phyloP scores from a whole-genome alignment of 2,329 filamentous ascomycete species.

The Oidium heveae region DNA sequence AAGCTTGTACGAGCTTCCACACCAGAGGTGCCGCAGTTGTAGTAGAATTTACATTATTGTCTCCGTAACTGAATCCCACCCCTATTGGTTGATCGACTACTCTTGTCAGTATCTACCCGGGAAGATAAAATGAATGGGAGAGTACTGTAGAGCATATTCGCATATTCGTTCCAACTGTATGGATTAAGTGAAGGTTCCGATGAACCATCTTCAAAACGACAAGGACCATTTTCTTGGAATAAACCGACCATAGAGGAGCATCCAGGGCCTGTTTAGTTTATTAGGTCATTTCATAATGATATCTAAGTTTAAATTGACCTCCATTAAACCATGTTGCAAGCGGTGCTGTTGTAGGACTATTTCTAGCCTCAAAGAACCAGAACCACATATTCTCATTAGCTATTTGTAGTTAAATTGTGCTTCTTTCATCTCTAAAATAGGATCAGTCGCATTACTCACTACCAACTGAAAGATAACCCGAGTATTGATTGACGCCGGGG shows the following conservation, averaged over 20 bases:
- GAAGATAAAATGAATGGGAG: not conserved
- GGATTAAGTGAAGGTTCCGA: conserved; percentile 18
- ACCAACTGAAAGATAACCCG: conserved; percentile 24
- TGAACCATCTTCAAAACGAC: conserved; percentile 17
- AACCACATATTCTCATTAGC: conserved; percentile 10
- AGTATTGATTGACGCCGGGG: conserved; percentile 23
- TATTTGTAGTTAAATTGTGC: conserved; percentile 5
- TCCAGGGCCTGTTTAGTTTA: conserved; percentile 14
- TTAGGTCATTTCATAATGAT: not conserved
- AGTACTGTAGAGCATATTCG: conserved; percentile 16
- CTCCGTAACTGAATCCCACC: conserved; percentile 19
- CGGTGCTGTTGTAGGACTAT: conserved; percentile 21
- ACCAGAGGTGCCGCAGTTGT: conserved; percentile 22
- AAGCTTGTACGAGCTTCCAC: conserved; percentile 33
- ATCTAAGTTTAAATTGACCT: conserved; percentile 4
- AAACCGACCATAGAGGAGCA: conserved; percentile 32
- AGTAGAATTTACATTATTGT: conserved; percentile 20
- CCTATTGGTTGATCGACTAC: conserved; percentile 16
- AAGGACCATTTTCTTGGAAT: conserved; percentile 25
- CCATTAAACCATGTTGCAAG: conserved; percentile 21
- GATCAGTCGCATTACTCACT: conserved; percentile 1
- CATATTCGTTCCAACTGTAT: conserved; percentile 17
- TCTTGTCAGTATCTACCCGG: not conserved
- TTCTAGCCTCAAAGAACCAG: conserved; percentile 33
- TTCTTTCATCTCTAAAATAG: conserved; percentile 7